Base-by-base conservation (phyloP, 208 protist genomes). In the Spongospora subterranea region DNA sequence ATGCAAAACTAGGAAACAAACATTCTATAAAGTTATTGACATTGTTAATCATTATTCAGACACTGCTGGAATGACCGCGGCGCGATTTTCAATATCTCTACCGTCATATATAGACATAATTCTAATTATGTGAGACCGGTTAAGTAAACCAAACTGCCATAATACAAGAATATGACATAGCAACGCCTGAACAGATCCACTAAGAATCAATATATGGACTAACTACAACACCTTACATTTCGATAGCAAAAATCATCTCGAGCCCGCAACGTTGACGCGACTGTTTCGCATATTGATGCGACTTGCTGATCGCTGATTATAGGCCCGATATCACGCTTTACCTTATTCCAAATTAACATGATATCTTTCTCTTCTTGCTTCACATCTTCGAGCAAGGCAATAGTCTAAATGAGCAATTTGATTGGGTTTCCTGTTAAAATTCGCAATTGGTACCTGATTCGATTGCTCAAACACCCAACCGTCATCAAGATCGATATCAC, bases 401-500 rank as follows among this genome's bases (percentile, higher is more conserved):
- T 45, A 40, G 71, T 82, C 71, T 82, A 35, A 82, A 6, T 24
- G 24, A 24, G 24, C 50, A 60, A 60, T 60, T 29, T 29, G 50
- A 60, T 24, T 6, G 6, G 6, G 24, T 29, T 60, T 24, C 24
- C 50, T 29, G 24, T 29, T 24, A 29, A 60, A 24, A 60, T 60
- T 6, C 13, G 50, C 50, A 60, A 60, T 24, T 6, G 24, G 50
- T 35, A 82, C 71, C 71, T 82, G 71, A 35, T 82, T 43, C 13
- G 6, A 35, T 43, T 82, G 71, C 11, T 6, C 6, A 6, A 35
- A 43, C 17, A 82, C n/a, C 71, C 71, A 82, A 20, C 17, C 71
- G n/a, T 82, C 71, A n/a, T 82, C 71, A 82, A 82, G 6, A 20
- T 82, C 71, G 17, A 82, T 6, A 43, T 82, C 71, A n/a, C 71